Percentiles rank a stretch among this genome's conserved stretches.
These are phyloP conservation scores for Themeda triandra DNA, from an alignment of 176 grass and related monocot species.

Conservation along the genomic window DNA sequence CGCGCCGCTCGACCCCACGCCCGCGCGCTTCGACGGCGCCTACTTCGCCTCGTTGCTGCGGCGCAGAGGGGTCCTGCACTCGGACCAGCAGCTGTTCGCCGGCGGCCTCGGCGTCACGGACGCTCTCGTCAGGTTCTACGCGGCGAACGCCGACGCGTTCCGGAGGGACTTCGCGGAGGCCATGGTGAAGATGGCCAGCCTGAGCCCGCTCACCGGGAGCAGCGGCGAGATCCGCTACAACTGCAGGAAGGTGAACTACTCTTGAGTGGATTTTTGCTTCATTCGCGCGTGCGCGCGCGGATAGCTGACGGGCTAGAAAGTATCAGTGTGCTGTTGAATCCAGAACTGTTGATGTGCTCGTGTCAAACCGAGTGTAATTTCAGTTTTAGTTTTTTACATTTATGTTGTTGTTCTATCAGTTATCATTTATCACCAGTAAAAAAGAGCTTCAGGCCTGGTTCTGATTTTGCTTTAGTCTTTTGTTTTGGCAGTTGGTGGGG, in stretches of 20 bases:
- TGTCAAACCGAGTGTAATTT: neutral
- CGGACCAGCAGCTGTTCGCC: conserved; percentile 76
- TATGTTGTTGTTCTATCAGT: too few species aligned
- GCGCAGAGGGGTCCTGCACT: conserved; percentile 59
- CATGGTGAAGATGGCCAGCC: conserved; percentile 68
- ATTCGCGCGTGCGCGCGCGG: neutral
- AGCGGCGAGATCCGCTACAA: conserved; percentile 63
- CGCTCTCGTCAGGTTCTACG: conserved; percentile 63
- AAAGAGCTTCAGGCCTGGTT: neutral
- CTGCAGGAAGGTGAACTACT: conserved; percentile 61
- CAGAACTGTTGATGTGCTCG: neutral
- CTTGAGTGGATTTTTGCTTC: neutral
- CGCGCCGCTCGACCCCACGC: conserved; percentile 49
- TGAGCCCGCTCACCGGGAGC: conserved; percentile 54
- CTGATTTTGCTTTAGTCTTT: neutral
- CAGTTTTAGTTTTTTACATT: neutral
- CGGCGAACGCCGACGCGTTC: conserved; percentile 43
- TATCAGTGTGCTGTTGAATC: neutral
- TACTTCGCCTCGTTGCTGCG: conserved; percentile 54
- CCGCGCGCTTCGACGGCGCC: conserved; percentile 51
- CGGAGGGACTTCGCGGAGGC: conserved; percentile 63
- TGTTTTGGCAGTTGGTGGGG: neutral
- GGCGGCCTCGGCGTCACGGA: conserved; percentile 48
- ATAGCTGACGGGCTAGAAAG: neutral
- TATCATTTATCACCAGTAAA: too few species aligned